A percentile compares a stretch with the other conserved stretches of the same genome.
Conservation (phyloP, 805 yeast genomes). For the Brettanomyces bruxellensis region DNA sequence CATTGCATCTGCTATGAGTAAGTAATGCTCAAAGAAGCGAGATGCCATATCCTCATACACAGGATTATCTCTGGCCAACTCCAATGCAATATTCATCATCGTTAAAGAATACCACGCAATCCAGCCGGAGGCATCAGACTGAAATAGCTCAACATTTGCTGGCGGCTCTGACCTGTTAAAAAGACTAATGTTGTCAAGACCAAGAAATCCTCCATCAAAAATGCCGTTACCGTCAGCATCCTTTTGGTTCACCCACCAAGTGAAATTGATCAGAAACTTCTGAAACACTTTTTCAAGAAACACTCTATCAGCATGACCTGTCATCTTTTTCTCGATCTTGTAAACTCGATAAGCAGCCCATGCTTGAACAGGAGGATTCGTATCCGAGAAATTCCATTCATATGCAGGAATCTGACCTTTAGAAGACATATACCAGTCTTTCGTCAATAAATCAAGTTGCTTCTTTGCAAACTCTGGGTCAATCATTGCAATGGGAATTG, state of each 20-base stretch:
- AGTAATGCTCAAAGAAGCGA: slow-evolving; percentile 87
- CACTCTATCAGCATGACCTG: slow-evolving; percentile 70
- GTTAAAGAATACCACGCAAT: slow-evolving; percentile 88
- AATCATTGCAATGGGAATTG: slow-evolving; percentile 85
- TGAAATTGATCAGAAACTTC: slow-evolving; percentile 76
- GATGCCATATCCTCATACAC: slow-evolving; percentile 92
- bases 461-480: slow-evolving; percentile 89
- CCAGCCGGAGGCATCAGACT: slow-evolving; percentile 97
- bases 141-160: slow-evolving; percentile 83
- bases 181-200: slow-evolving; percentile 86
- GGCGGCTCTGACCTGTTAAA: slow-evolving; percentile 94
- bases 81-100: slow-evolving; percentile 88
- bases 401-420: slow-evolving; percentile 97
- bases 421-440: slow-evolving; percentile 98
- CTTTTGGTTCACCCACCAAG: slow-evolving; percentile 97
- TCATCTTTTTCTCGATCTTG: slow-evolving; percentile 79
- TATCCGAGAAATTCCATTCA: slow-evolving; percentile 93
- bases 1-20: slow-evolving; percentile 91
- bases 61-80: slow-evolving; percentile 74
- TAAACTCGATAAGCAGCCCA: slow-evolving; percentile 88
- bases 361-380: slow-evolving; percentile 97
- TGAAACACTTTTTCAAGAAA: slow-evolving; percentile 91
- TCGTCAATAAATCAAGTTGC: slow-evolving; percentile 74
- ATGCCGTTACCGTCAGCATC: slow-evolving; percentile 81
- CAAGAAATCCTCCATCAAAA: slow-evolving; percentile 91